Evolutionary conservation across 2,329 filamentous ascomycete species (phyloP), one percentile per base, ranked within the genome.

Genomic region (Colletotrichum sp.): DNA sequence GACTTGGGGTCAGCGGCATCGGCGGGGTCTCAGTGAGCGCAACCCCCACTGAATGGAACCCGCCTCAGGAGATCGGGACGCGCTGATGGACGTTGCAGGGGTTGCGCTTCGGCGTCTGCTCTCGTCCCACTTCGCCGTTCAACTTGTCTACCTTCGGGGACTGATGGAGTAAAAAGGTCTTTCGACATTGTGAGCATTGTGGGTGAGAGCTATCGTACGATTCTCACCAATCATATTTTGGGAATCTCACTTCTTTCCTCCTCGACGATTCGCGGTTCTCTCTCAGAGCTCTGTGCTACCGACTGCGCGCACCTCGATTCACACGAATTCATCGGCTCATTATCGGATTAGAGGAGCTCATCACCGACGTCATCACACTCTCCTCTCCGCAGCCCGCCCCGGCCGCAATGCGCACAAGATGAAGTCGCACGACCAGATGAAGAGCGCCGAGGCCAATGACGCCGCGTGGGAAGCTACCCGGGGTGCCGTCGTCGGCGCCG

Each of bases 391-490:
- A 60, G 49, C 63, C 34, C 26, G 49, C 34, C 64, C 44, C 52
- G 65, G 64, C 18, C 59, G 59, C 52, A 30, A 77, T 77, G 76
- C 57, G 28, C 21, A 32, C 73, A 80, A 63, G 52, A 89, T 92
- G 87, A 86, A 85, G 78, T 81, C 85, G 70, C 89, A 92, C 85
- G 92, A 90, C 79, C 89, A 88, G 77, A 86, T 94, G 81, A 90
- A 90, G 68, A 91, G 90, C 79, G 90, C 91, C 57, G 94, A 96
- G 83, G 92, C 93, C 66, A 90, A 90, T 78, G 88, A 90, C 72
- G 95, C 95, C 63, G 92, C 93, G 57, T 94, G 93, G 92, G 93
- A 94, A 80, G 94, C 94, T 44, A 89, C 89, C 4, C 89, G 89
- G 77, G 95, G 95, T 44, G 94, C 93, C 21, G 84, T 91, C 36